A percentile compares a stretch with the other conserved stretches of the same genome.
phyloP scores from a whole-genome alignment of 257 asterid species.

The Ajuga chamaepitys region DNA sequence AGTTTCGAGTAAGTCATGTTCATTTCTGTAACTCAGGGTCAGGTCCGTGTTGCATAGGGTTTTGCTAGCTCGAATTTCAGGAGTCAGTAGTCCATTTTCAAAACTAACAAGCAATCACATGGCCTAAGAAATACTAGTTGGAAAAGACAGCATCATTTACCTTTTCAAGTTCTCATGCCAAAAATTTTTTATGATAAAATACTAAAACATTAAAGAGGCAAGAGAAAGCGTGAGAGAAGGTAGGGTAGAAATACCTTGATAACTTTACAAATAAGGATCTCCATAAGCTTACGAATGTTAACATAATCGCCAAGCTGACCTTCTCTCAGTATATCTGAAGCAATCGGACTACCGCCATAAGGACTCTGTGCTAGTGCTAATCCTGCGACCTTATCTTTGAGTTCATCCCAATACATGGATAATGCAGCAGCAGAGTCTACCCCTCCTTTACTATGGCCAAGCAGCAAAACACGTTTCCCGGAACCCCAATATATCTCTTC shows the following conservation, averaged over 20 bases:
- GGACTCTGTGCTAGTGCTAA: constrained; percentile 92
- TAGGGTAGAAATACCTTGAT: constrained; percentile 57
- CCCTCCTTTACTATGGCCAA: constrained; percentile 99
- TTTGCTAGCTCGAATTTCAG: too few species aligned
- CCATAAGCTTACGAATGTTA: constrained; percentile 89
- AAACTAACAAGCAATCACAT: background rate
- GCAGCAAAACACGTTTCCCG: constrained; percentile 68
- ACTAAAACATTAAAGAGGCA: background rate
- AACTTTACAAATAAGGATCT: constrained; percentile 86
- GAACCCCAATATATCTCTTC: constrained; percentile 97
- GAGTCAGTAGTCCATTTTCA: too few species aligned
- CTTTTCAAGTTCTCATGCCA: background rate
- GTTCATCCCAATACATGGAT: constrained; percentile 86
- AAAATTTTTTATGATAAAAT: background rate
- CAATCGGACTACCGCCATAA: constrained; percentile 94
- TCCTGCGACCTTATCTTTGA: constrained; percentile 94
- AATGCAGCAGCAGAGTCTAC: constrained; percentile 90
- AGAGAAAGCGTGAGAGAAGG: background rate
- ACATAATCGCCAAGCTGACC: constrained; percentile 99
- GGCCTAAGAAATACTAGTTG: background rate
- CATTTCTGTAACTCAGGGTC: too few species aligned
- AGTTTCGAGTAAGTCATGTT: too few species aligned
- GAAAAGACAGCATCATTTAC: background rate
- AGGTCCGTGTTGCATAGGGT: too few species aligned
- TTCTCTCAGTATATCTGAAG: constrained; percentile 85